phyloP scores from a whole-genome alignment of 192 early-diverging fungal genomes.

The Rhizophagus prolifer region DNA sequence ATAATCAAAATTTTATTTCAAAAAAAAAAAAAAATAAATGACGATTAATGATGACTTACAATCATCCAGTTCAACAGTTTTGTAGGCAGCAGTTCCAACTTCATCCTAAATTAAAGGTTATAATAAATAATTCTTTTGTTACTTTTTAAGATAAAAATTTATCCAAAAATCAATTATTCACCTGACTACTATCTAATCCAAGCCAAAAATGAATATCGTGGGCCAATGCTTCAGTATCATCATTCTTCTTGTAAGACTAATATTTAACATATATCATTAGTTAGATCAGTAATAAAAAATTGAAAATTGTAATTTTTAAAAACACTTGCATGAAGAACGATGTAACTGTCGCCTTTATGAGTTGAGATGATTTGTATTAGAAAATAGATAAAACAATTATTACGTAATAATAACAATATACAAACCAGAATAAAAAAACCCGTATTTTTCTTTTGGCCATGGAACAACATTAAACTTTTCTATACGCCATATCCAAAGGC shows the following conservation, averaged over 20 bases:
- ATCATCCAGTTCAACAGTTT: slow-evolving; percentile 76
- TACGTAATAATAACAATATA: background rate
- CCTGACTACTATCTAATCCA: slow-evolving; percentile 71
- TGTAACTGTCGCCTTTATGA: slow-evolving; percentile 66
- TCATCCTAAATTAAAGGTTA: slow-evolving; percentile 47
- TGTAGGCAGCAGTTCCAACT: slow-evolving; percentile 84
- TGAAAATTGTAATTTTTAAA: too few species aligned
- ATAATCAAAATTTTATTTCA: background rate
- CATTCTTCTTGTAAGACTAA: slow-evolving; percentile 44
- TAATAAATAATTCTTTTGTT: background rate
- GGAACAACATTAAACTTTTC: slow-evolving; percentile 73
- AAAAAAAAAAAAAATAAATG: background rate
- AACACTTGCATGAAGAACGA: slow-evolving; percentile 64
- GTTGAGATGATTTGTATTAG: background rate
- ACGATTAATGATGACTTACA: slow-evolving; percentile 40
- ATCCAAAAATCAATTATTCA: background rate
- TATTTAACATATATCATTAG: background rate
- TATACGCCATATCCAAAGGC: slow-evolving; percentile 75
- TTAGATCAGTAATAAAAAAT: background rate
- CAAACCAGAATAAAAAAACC: slow-evolving; percentile 66
- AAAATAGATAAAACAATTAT: background rate
- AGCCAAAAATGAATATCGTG: slow-evolving; percentile 88
- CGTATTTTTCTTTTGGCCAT: slow-evolving; percentile 59
- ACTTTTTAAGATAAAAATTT: background rate
- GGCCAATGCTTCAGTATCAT: slow-evolving; percentile 56